A percentile compares a stretch with the other conserved stretches of the same genome.
These are phyloP conservation scores for Cytidiella melzeri DNA, from an alignment of 768 basidiomycete genomes.

Conservation along the genomic window DNA sequence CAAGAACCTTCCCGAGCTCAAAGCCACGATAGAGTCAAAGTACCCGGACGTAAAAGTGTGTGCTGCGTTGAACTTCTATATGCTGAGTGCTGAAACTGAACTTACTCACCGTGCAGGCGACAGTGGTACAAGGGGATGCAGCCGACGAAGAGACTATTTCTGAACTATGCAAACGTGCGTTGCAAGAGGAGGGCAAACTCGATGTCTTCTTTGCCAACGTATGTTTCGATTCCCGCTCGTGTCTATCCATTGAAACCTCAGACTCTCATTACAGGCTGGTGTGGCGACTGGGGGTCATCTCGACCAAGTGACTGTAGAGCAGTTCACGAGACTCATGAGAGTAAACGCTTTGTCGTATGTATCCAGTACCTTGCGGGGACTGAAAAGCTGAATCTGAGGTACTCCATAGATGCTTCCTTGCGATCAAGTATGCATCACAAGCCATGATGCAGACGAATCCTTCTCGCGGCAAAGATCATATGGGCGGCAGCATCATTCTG, in stretches of 20 bases:
- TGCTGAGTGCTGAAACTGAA: not conserved
- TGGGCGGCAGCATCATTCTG: conserved; percentile 80
- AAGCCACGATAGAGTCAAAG: conserved; percentile 53
- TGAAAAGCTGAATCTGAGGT: not conserved
- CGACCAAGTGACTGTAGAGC: conserved; percentile 50
- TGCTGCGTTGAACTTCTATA: not conserved
- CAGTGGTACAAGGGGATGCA: conserved; percentile 74
- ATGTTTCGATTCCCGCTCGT: conserved; percentile 17
- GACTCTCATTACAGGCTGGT: conserved; percentile 55
- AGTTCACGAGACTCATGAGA: conserved; percentile 71
- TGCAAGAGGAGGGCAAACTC: conserved; percentile 77
- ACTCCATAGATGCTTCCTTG: conserved; percentile 85
- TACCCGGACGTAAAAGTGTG: conserved; percentile 79
- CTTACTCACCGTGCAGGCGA: conserved; percentile 52
- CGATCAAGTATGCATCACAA: conserved; percentile 76
- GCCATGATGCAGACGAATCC: conserved; percentile 72
- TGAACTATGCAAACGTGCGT: conserved; percentile 60
- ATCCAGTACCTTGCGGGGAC: not conserved
- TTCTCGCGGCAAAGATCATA: conserved; percentile 59
- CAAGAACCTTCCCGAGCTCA: conserved; percentile 64
- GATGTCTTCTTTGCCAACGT: conserved; percentile 97
- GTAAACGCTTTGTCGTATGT: conserved; percentile 65
- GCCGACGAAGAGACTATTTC: conserved; percentile 69
- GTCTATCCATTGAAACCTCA: too few species aligned
- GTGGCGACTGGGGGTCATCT: conserved; percentile 41